Evolutionary conservation across 2,329 filamentous ascomycete genomes (phyloP).

Genomic region (Fusarium verrucosum): DNA sequence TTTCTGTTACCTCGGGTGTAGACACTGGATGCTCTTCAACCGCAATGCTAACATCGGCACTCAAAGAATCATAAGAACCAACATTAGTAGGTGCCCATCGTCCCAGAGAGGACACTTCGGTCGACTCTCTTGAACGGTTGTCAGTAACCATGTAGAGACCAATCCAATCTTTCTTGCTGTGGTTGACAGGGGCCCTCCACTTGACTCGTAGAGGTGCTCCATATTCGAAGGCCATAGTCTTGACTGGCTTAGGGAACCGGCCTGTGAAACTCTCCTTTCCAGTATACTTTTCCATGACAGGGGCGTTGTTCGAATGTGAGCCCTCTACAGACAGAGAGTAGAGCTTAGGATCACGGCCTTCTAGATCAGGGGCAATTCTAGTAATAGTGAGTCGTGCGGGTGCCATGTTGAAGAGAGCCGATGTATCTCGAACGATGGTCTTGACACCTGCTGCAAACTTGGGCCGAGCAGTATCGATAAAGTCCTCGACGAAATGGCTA

Average conservation of each 20-base stretch:
- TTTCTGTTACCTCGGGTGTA: conserved; percentile 61
- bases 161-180: conserved; percentile 93
- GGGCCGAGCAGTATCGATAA: conserved; percentile 84
- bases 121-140: conserved; percentile 85
- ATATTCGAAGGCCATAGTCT: conserved; percentile 85
- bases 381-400: conserved; percentile 87
- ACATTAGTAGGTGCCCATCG: conserved; percentile 87
- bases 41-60: conserved; percentile 80
- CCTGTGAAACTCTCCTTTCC: conserved; percentile 78
- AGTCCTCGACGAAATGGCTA: conserved; percentile 88
- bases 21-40: conserved; percentile 70
- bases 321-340: conserved; percentile 82
- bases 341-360: conserved; percentile 79
- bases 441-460: conserved; percentile 88
- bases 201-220: conserved; percentile 88
- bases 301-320: conserved; percentile 61
- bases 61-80: conserved; percentile 78
- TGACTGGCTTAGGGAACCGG: conserved; percentile 73
- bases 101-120: conserved; percentile 84
- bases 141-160: conserved; percentile 96
- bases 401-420: conserved; percentile 87
- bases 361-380: conserved; percentile 79
- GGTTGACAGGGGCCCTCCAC: conserved; percentile 89
- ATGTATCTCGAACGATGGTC: conserved; percentile 87
- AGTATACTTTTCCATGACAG: conserved; percentile 67